Evolutionary conservation across 192 early-diverging fungal genomes (phyloP), one percentile per base, ranked within the genome.

Genomic region (Kickxella alabastrina): DNA sequence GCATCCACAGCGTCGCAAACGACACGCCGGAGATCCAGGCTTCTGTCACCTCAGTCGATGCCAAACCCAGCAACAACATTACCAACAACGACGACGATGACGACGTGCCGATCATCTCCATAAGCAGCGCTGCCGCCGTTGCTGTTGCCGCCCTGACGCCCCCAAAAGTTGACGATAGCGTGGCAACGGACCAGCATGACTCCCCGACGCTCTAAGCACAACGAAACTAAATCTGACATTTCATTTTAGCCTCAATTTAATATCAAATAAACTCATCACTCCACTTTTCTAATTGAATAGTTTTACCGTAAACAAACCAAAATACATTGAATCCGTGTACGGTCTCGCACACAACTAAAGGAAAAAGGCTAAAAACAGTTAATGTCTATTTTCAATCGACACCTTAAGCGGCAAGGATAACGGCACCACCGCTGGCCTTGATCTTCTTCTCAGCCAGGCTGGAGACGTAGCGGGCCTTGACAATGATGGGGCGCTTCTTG

Each of bases 381-480:
- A 24, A 39, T 49, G 38, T 28, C 9, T 31, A 27, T 52, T 54
- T 41, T 32, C 18, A 26, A 26, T 18, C 37, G 41, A 25, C 43
- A 34, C 39, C 38, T 68, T 78, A 79, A 45, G 66, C 77, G 35
- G 71, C 55, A 35, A 79, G 71, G 41, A 79, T 49, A 51, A 79
- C 78, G 31, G 68, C 85, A 78, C 96, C 96, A 81, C 96, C 96
- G 65, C 82, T 92, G 66, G 82, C 87, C 82, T 95, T 90, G 84
- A 98, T 96, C 92, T 98, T 98, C 81, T 95, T 83, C 85, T 98
- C 96, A 40, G 96, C 96, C 64, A 79, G 74, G 72, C 84, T 81
- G 72, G 87, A 90, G 67, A 98, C 90, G 57, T 82, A 92, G 50
- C 92, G 83, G 57, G 96, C 82, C 80, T 93, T 93, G 76, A 98